Base-by-base conservation (phyloP, 208 protist species). In the Wallacemonas collosoma region DNA sequence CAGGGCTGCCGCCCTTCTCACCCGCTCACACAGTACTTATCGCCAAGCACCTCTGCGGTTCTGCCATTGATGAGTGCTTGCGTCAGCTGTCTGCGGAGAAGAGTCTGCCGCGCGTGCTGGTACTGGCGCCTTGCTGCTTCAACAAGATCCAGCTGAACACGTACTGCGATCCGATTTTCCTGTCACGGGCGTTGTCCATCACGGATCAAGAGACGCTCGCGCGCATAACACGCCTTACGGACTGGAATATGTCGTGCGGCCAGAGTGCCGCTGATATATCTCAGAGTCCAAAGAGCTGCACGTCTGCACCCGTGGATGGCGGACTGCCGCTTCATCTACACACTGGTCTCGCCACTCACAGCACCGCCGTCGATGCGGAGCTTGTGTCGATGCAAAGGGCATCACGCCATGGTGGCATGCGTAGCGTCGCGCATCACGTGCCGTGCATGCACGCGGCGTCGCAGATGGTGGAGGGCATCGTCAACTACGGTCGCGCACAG, bases 1-100 rank as follows among this genome's bases (percentile, higher is more conserved):
- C 45, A 5, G 69, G 12, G 51, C 41, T 73, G 3, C 39, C 26
- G n/a, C 68, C 47, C 1, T 6, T 50, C 45, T 53, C 77, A 39
- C 76, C 79, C 65, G 65, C 68, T 53, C 7, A 36, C 11, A 82
- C 50, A n/a, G 77, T 61, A n/a, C 47, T 86, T 7, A 67, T 86
- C 35, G 80, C 84, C 9, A 89, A 89, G 60, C 84, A 89, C 51
- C 73, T 89, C 9, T 89, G 84, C 47, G 84, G 84, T 0, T 82
- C 80, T 26, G 72, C 72, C 12, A 75, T 86, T 61, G 84, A 86
- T 58, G 64, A 74, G 39, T 86, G 84, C 53, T 41, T 89, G 8
- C 41, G 36, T 1, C 63, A 76, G 39, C 53, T 89, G 44, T 47
- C 71, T 2, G 48, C 17, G 35, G 44, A 75, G 66, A 63, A 70